Base-by-base conservation (phyloP, 768 basidiomycete genomes). In the Hortiboletus flavorubellus region DNA sequence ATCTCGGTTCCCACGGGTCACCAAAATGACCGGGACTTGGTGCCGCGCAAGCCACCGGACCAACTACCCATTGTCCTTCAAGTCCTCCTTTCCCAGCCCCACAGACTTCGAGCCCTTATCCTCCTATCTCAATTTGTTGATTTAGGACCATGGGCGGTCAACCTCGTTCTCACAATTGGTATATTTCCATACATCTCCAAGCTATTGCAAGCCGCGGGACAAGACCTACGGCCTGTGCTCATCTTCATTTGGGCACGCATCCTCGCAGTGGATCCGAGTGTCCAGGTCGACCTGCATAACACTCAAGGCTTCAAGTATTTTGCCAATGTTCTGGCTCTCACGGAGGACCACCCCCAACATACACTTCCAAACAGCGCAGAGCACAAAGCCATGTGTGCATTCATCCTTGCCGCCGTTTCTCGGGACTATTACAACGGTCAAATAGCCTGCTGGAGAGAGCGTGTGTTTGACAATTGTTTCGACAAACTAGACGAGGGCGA, bases 221-320 rank as follows among this genome's bases (percentile, higher is more conserved):
- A 87, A 60, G 96, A 98, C 64, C 81, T 98, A n/a, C 89, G 93
- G 29, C 97, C 97, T 1, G 96, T 98, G 9, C 78, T 99, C 21
- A 98, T 98, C 59, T 99, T 98, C 76, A 98, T 99, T 55, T 98
- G 97, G 97, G 91, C 96, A 3, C 83, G 97, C 21, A 98, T 99
- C 59, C 82, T 98, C 30, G 96, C 96, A 2, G 93, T 98, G n/a
- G 96, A 98, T 69, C 85, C 87, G 1, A 83, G 87, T 6, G 96
- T 96, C 47, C 96, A 98, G 68, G 80, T 85, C 18, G 96, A 98
- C 64, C 77, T 99, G 6, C 85, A 89, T 65, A 91, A 86, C 49
- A 78, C 86, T 5, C 81, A 84, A 58, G 89, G 89, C 3, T 94
- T 88, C 77, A 86, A 84, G 56, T 95, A 94, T 67, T 95, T 95